Base-by-base conservation (phyloP, 371 early-diverging fungal species). In the Apophysomyces variabilis region DNA sequence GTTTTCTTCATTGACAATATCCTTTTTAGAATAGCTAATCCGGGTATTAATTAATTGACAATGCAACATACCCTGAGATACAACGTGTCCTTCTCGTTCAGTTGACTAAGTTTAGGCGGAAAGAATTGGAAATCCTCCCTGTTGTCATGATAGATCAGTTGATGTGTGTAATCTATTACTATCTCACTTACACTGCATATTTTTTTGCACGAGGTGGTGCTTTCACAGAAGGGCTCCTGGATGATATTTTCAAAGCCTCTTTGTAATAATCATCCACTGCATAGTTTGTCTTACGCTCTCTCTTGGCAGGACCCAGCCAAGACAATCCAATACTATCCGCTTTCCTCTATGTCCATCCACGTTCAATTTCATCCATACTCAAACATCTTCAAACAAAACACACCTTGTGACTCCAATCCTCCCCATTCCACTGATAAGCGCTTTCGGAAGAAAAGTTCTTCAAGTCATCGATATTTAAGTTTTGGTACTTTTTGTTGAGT, bases 401-500 rank as follows among this genome's bases (percentile, higher is more conserved):
- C 58, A 74, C 76, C 64, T 85, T 83, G 64, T 80, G 74, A 62
- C 91, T 84, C 86, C 92, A 96, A 80, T 97, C 95, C 67, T 98
- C 92, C 13, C 99, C 99, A 64, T 97, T 95, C 96, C 96, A 98
- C 67, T 96, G 90, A 75, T 96, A 96, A 7, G 91, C 90, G 57
- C 83, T 80, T 63, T 93, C 92, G 38, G 85, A 80, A 16, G 89
- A 88, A 73, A 95, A 94, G 57, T 91, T 92, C 62, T 90, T 90
- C 54, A 96, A 77, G 66, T 97, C 99, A 38, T 94, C 95, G 16
- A 97, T 82, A 38, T 94, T 94, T 73, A 93, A 87, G 61, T 90
- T 89, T 45, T 89, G 85, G 68, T 95, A 95, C 76, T 95, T 95
- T 65, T 78, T 70, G 68, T 92, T 93, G 38, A 99, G 82, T 69